Percentiles rank a stretch among this genome's conserved stretches.
Conservation (phyloP, 2,329 filamentous ascomycete species). For the Calonectria hongkongensis region DNA sequence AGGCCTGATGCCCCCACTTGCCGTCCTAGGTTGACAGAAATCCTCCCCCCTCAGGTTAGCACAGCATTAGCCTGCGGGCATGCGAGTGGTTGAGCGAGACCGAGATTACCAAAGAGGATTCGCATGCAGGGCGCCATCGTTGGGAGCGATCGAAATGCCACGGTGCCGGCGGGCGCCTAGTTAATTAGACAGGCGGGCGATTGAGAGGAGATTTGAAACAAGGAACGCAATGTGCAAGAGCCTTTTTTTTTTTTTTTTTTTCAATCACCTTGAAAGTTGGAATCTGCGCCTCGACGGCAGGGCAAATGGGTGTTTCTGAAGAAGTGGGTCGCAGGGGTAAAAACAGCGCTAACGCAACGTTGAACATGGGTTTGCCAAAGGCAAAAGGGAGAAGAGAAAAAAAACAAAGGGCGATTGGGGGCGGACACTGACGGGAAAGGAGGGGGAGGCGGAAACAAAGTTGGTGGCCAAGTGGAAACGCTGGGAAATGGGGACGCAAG, state of each 20-base stretch:
- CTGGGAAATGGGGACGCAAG: conserved; percentile 24
- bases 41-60: background rate
- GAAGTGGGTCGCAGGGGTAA: conserved; percentile 5
- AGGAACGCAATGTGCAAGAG: background rate
- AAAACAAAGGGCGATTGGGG: background rate
- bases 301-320: conserved; percentile 24
- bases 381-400: background rate
- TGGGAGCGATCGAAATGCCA: background rate
- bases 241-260: background rate
- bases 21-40: background rate
- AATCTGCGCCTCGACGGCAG: conserved; percentile 1
- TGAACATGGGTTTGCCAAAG: conserved; percentile 17
- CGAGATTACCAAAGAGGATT: background rate
- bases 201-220: conserved; percentile 6
- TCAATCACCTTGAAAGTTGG: conserved; percentile 7
- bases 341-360: conserved; percentile 23
- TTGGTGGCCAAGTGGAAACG: conserved; percentile 19
- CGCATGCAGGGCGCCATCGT: conserved; percentile 8
- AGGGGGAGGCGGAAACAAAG: conserved; percentile 22
- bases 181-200: conserved; percentile 10
- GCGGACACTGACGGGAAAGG: background rate
- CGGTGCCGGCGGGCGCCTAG: background rate
- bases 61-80: background rate
- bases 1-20: conserved; percentile 5
- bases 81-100: background rate